Evolutionary conservation across 257 asterid species (phyloP).

Genomic region (Schizonepeta tenuifolia): DNA sequence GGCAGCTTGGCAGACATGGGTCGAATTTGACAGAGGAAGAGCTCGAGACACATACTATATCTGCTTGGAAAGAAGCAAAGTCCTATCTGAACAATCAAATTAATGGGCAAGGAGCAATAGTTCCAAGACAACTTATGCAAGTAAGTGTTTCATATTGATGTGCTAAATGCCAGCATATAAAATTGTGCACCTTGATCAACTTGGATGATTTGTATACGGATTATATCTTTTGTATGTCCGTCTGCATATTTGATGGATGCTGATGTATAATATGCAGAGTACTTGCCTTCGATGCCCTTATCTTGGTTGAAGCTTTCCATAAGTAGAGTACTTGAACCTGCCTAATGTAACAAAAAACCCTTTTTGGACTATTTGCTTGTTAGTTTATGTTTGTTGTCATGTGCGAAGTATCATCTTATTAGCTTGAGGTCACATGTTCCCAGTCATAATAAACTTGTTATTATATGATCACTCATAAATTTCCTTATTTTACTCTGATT

Average conservation of each 20-base stretch:
- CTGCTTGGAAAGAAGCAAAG: slow-evolving; percentile 84
- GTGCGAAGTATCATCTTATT: too few relatives aligned
- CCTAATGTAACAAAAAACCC: too few relatives aligned
- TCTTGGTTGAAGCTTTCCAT: too few relatives aligned
- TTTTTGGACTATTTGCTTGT: too few relatives aligned
- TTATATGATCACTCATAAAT: not conserved
- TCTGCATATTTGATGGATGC: slow-evolving; percentile 13
- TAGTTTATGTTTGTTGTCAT: too few relatives aligned
- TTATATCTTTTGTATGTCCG: not conserved
- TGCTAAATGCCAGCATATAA: slow-evolving; percentile 26
- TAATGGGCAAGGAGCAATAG: slow-evolving; percentile 48
- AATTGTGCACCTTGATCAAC: not conserved
- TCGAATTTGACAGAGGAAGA: slow-evolving; percentile 81
- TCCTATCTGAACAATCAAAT: slow-evolving; percentile 55
- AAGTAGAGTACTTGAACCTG: too few relatives aligned
- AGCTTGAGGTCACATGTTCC: not conserved
- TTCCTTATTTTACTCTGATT: not conserved
- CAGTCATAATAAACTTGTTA: not conserved
- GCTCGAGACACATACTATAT: slow-evolving; percentile 75
- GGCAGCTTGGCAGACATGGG: slow-evolving; percentile 77
- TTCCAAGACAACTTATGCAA: slow-evolving; percentile 66
- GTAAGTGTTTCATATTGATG: slow-evolving; percentile 48
- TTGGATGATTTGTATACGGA: not conserved
- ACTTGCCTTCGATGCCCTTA: not conserved
- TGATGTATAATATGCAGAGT: not conserved